Percentiles rank a stretch among this genome's conserved stretches.
Conservation (phyloP, 306 rosid species). For the Erythrophleum fordii region DNA sequence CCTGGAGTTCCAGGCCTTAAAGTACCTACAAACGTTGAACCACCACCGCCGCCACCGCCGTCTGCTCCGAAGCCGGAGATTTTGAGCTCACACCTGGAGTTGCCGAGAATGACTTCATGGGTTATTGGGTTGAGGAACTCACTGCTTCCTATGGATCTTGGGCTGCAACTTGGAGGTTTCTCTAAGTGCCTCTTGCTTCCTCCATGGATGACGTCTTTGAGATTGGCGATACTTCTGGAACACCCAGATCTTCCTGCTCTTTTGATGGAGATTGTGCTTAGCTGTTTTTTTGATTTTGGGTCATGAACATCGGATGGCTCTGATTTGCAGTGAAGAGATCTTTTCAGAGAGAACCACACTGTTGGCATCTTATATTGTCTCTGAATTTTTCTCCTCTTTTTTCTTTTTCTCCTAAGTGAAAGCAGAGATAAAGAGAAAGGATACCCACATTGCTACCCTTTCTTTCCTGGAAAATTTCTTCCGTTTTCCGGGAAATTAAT, state of each 20-base stretch:
- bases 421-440: constrained; percentile 34
- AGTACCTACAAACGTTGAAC: constrained; percentile 73
- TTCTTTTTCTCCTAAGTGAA: constrained; percentile 29
- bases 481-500: neutral
- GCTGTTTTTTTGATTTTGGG: constrained; percentile 73
- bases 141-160: constrained; percentile 91
- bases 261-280: constrained; percentile 73
- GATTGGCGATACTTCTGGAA: constrained; percentile 88
- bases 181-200: constrained; percentile 72
- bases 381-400: neutral
- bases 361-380: constrained; percentile 63
- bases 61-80: constrained; percentile 66
- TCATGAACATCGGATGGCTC: constrained; percentile 88
- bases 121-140: constrained; percentile 92
- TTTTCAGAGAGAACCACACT: constrained; percentile 86
- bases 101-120: constrained; percentile 86
- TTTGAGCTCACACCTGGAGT: constrained; percentile 88
- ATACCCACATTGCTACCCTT: constrained; percentile 9
- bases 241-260: constrained; percentile 79
- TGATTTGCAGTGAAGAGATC: constrained; percentile 84
- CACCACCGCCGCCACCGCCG: constrained; percentile 30
- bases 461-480: constrained; percentile 1
- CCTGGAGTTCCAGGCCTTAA: constrained; percentile 90
- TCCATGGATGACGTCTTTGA: constrained; percentile 93
- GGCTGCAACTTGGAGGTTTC: constrained; percentile 87